Base-by-base conservation (phyloP, 2,329 filamentous ascomycete genomes). In the Microdochium trichocladiopsis region DNA sequence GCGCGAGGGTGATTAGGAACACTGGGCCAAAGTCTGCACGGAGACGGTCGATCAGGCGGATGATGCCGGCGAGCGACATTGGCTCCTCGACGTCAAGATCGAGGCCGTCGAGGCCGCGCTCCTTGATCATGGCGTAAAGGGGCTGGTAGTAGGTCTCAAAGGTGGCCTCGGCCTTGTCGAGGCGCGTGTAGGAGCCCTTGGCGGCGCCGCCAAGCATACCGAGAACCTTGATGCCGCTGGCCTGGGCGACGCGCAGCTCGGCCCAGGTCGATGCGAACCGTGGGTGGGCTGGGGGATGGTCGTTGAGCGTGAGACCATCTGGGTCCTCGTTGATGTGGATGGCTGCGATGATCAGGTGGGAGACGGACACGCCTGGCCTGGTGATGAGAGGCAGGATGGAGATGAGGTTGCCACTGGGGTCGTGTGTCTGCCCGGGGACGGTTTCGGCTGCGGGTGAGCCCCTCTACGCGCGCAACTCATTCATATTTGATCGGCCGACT, bases 131-230 rank as follows among this genome's bases (percentile, higher is more conserved):
- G 47, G 77, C 71, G 14, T 78, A 72, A 21, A 94, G 72, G 1
- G 87, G 86, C 1, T 59, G 61, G 66, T 93, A 94, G 70, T 87
- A 88, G 2, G 66, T 64, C 66, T 92, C 86, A 62, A 93, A 93
- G 1, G 72, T 68, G 47, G 75, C 64, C 25, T 71, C 69, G 49
- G 71, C 61, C 22, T 57, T 61, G 60, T 83, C 80, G 3, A 79
- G 72, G 10, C 83, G 75, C 49, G 75, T 71, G 64, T 81, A 93
- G 21, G 78, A 83, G 11, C 89, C 89, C 61, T 80, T 81, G 0
- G 88, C 88, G 2, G 88, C 88, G 14, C 89, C 89, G 28, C 89
- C 89, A 1, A 94, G 74, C 87, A 94, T 90, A 48, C 83, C 87
- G 56, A 93, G 73, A n/a, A 93, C 80, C 61, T 85, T 86, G 60